Evolutionary conservation across 1,139 yeast genomes (phyloP).

Genomic region (Saccharomyces uvarum): DNA sequence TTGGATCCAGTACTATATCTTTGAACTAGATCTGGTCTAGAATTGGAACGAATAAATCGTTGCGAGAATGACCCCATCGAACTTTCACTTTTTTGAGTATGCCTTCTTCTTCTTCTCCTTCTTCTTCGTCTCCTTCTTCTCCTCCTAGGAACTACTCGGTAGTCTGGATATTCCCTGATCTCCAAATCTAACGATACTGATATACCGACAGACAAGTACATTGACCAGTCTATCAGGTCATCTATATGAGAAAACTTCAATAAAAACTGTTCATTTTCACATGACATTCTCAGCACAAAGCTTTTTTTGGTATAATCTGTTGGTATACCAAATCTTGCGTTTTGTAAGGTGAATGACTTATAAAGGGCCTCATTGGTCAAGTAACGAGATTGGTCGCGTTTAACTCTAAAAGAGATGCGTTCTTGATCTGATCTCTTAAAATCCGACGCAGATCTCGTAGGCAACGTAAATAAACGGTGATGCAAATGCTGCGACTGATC

Average conservation of each 20-base stretch:
- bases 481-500: conserved; percentile 10
- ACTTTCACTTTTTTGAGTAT: conserved; percentile 11
- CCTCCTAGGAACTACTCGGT: conserved; percentile 69
- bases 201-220: conserved; percentile 50
- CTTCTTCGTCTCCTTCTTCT: conserved; percentile 38
- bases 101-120: conserved; percentile 13
- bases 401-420: conserved; percentile 25
- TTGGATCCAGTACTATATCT: background rate
- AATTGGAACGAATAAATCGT: background rate
- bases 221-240: conserved; percentile 60
- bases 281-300: conserved; percentile 49
- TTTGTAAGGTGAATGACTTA: conserved; percentile 59
- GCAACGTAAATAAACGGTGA: conserved; percentile 9
- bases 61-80: background rate
- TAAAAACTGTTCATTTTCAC: conserved; percentile 63
- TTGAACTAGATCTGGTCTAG: background rate
- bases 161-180: conserved; percentile 54
- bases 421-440: conserved; percentile 29
- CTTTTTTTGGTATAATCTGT: conserved; percentile 44
- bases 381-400: conserved; percentile 26
- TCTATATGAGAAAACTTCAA: conserved; percentile 48
- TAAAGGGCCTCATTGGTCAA: conserved; percentile 34
- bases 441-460: conserved; percentile 17
- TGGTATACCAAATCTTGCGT: conserved; percentile 63
- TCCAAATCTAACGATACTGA: conserved; percentile 58